Conservation (phyloP, 768 basidiomycete species). For the Suillus discolor region DNA sequence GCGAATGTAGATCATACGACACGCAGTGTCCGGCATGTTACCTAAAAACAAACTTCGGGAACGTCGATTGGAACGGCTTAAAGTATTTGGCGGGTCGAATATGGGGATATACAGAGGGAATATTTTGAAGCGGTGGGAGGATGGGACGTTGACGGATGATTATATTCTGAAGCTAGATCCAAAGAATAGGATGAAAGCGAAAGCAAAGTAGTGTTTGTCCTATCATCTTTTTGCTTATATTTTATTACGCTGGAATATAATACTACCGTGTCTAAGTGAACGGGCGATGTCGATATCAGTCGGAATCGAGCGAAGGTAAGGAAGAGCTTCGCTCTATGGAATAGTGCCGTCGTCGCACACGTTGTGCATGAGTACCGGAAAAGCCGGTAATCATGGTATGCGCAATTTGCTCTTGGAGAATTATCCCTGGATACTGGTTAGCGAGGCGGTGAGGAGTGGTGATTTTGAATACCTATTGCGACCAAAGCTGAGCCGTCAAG, state of each 20-base stretch:
- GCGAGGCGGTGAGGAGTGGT: neutral
- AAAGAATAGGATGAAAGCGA: slow-evolving; percentile 21
- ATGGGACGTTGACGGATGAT: slow-evolving; percentile 62
- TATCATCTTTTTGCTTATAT: slow-evolving; percentile 10
- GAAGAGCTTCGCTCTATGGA: slow-evolving; percentile 7
- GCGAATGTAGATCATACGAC: slow-evolving; percentile 77
- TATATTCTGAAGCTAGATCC: slow-evolving; percentile 30
- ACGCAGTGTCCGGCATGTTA: slow-evolving; percentile 97
- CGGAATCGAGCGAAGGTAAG: neutral
- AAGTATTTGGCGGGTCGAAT: slow-evolving; percentile 81
- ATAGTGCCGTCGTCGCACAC: neutral
- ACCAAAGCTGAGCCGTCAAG: slow-evolving; percentile 75
- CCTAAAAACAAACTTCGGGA: slow-evolving; percentile 97
- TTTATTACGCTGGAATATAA: neutral
- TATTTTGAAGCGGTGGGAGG: slow-evolving; percentile 82
- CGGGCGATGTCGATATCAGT: neutral
- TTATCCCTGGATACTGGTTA: slow-evolving; percentile 48
- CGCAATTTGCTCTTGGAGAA: slow-evolving; percentile 67
- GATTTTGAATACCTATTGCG: slow-evolving; percentile 56
- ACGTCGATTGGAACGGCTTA: slow-evolving; percentile 81
- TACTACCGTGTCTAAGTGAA: slow-evolving; percentile 4
- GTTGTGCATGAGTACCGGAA: neutral
- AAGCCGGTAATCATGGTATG: slow-evolving; percentile 21
- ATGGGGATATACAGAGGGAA: slow-evolving; percentile 80
- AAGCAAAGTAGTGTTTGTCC: slow-evolving; percentile 18